Evolutionary conservation across 441 rosid species (phyloP).

Genomic region (Pelargonium fulgidum): DNA sequence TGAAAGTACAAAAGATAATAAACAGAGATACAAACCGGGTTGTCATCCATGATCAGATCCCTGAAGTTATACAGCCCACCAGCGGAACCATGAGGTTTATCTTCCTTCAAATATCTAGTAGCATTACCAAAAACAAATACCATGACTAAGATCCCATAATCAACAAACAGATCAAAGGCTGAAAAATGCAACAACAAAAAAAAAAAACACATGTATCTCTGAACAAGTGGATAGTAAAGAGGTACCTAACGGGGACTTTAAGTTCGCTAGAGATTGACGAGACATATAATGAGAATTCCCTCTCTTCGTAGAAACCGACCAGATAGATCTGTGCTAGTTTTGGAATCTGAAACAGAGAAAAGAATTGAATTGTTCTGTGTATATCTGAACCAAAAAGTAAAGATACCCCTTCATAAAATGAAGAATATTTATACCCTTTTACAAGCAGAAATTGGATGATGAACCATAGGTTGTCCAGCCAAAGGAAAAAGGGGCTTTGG

Average conservation of each 20-base stretch:
- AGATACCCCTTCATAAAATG: neutral
- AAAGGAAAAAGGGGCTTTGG: constrained; percentile 81
- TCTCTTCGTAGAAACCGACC: constrained; percentile 79
- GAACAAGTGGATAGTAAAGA: neutral
- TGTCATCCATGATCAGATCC: constrained; percentile 70
- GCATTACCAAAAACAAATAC: neutral
- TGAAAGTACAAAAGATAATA: neutral
- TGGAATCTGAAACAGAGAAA: constrained; percentile 39
- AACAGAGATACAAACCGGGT: constrained; percentile 39
- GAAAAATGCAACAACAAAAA: neutral
- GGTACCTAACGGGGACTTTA: constrained; percentile 68
- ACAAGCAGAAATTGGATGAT: constrained; percentile 92
- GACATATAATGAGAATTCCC: constrained; percentile 70
- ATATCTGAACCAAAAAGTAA: neutral
- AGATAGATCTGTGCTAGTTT: constrained; percentile 68
- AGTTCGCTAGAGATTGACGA: constrained; percentile 82
- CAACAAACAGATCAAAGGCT: neutral
- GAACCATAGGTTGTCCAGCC: constrained; percentile 90
- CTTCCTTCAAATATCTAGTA: constrained; percentile 74
- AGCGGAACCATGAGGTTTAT: constrained; percentile 89
- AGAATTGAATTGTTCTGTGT: neutral
- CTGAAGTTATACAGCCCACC: constrained; percentile 85
- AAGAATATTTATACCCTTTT: constrained; percentile 52
- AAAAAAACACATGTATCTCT: constrained; percentile 10
- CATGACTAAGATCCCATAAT: neutral